Conservation (phyloP, 768 basidiomycete genomes). For the Termitomyces sp. region DNA sequence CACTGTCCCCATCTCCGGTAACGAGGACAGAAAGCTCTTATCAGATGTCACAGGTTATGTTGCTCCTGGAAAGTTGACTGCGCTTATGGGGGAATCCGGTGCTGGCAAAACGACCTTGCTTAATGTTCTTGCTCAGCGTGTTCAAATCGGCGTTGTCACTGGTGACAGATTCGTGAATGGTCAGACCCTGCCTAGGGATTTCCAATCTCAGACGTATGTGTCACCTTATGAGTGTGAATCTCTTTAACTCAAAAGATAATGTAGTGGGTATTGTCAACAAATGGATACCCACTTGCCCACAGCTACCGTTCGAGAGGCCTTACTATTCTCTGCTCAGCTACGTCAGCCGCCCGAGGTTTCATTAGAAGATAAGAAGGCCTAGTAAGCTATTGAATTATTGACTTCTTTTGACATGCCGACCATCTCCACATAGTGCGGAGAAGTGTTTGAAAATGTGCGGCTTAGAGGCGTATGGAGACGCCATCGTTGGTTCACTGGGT, state of each 20-base stretch:
- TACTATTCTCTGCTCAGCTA: constrained; percentile 72
- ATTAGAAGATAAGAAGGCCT: constrained; percentile 69
- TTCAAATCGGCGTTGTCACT: constrained; percentile 26
- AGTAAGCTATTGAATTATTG: constrained; percentile 38
- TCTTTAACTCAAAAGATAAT: neutral
- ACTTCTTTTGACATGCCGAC: neutral
- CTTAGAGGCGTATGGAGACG: constrained; percentile 58
- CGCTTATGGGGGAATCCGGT: constrained; percentile 50
- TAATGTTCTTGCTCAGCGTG: constrained; percentile 37
- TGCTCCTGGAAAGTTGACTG: constrained; percentile 64
- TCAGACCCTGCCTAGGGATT: constrained; percentile 33
- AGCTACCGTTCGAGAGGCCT: constrained; percentile 74
- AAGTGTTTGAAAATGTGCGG: constrained; percentile 45
- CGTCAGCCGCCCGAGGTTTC: constrained; percentile 68
- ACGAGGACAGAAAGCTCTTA: constrained; percentile 44
- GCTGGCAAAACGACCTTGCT: constrained; percentile 36
- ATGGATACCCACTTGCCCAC: constrained; percentile 74
- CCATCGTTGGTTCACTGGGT: constrained; percentile 59
- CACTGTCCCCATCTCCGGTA: constrained; percentile 42
- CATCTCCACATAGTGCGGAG: constrained; percentile 4
- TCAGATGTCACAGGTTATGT: constrained; percentile 77
- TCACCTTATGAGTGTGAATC: neutral
- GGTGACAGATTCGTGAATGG: constrained; percentile 39
- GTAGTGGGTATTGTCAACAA: constrained; percentile 75
- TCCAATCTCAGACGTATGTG: constrained; percentile 41